Evolutionary conservation across 768 basidiomycete genomes (phyloP), one percentile per base, ranked within the genome.

Genomic region (Termitomyces sp.): DNA sequence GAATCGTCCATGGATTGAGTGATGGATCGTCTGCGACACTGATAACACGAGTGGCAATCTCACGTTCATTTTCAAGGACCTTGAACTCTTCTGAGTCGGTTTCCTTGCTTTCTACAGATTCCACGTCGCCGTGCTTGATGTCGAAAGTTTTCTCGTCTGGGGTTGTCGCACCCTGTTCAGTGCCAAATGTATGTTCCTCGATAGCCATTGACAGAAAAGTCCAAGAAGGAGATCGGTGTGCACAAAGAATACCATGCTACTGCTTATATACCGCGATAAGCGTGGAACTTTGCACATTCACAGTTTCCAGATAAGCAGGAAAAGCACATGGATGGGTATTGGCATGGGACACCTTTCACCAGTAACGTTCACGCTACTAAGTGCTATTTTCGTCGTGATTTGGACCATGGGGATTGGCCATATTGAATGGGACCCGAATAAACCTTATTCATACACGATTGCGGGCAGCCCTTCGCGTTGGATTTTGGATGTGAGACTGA

Each of bases 21-120:
- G 75, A 68, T 6, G 76, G 74, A 60, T 80, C 79, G 63, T 81
- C 80, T 13, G 70, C 66, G 37, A 80, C 67, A 16, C 69, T 71
- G 55, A 83, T 76, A 27, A 83, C 69, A 57, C 74, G 74, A 0
- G 79, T 79, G 51, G 70, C 77, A 32, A 81, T 73, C 58, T 79
- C 79, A 53, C 75, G 75, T 62, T 79, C 78, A 58, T 72, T 69
- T 48, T 73, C 63, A 29, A 81, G 72, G 18, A 77, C 73, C 24
- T 64, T 67, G 39, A 69, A 67, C 36, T 68, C 67, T 34, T 32
- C 29, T 14, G 53, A 41, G 58, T 64, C 65, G 44, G 68, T 65
- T 16, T 63, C 61, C 53, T 64, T 66, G 39, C 64, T 26, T 26
- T 56, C 48, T 1, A 64, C 62, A 7, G 68, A 69, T 60, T 77